Conservation (phyloP, 2,329 filamentous ascomycete species). For the Helotiales sp. region DNA sequence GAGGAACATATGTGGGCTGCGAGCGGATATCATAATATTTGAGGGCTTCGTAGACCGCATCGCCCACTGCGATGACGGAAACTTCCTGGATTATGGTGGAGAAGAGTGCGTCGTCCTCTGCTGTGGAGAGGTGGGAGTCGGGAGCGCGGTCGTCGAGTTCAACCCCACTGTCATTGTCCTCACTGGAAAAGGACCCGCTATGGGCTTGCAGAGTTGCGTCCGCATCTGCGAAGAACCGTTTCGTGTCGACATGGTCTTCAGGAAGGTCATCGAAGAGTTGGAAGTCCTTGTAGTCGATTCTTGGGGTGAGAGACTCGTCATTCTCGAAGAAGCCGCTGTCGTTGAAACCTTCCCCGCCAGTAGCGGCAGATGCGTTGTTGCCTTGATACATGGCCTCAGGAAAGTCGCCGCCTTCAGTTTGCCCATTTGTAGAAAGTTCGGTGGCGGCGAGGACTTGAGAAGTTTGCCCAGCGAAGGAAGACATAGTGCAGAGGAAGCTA, state of each 20-base stretch:
- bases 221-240: constrained; percentile 21
- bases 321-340: constrained; percentile 27
- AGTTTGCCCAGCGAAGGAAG: constrained; percentile 13
- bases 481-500: constrained; percentile 25
- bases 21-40: constrained; percentile 13
- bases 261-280: constrained; percentile 21
- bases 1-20: neutral
- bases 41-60: constrained; percentile 6
- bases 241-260: neutral
- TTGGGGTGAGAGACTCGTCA: constrained; percentile 1
- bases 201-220: constrained; percentile 17
- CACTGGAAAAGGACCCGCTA: constrained; percentile 15
- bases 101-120: neutral
- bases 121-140: neutral
- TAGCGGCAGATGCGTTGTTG: constrained; percentile 1
- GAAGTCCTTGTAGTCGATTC: constrained; percentile 27
- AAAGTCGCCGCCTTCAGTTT: constrained; percentile 2
- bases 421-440: neutral
- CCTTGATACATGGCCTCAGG: neutral
- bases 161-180: neutral
- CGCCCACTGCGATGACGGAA: neutral
- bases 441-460: constrained; percentile 15
- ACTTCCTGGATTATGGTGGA: neutral
- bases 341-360: constrained; percentile 11
- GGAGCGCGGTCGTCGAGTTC: neutral